Percentiles rank a stretch among this genome's conserved stretches.
phyloP scores from a whole-genome alignment of 2,329 filamentous ascomycete species.

The Thelonectria discophora region DNA sequence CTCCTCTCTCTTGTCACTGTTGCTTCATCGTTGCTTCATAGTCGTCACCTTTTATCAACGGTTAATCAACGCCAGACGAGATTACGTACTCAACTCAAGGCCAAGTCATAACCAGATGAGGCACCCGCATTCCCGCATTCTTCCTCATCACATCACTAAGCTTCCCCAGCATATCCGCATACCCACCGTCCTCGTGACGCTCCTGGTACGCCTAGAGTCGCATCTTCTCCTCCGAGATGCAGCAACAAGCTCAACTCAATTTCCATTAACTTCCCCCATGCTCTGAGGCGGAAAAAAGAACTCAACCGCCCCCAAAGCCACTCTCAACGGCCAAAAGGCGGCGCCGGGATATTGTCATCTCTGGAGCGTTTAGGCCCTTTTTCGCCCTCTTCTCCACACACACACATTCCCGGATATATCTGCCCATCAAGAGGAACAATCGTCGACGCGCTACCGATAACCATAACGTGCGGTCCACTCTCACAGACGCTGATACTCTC shows the following conservation, averaged over 20 bases:
- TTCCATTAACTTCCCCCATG: background rate
- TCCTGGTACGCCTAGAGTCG: constrained; percentile 1
- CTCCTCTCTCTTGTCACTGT: background rate
- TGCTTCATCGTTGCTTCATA: background rate
- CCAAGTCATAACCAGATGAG: background rate
- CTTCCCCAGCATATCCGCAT: background rate
- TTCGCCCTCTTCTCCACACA: background rate
- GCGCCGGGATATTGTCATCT: background rate
- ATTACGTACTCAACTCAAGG: background rate
- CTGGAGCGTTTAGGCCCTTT: background rate
- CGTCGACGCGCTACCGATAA: background rate
- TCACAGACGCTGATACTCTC: background rate
- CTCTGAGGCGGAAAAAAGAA: background rate
- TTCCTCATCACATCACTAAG: background rate
- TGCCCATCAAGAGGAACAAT: background rate
- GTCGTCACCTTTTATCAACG: background rate
- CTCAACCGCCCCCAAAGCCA: background rate
- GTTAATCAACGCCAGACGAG: constrained; percentile 5
- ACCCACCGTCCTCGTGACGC: constrained; percentile 1
- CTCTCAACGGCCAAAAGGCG: background rate
- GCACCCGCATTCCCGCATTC: background rate
- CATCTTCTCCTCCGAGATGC: constrained; percentile 3
- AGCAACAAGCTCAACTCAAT: constrained; percentile 8
- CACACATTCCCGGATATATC: background rate
- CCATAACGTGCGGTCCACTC: background rate